Evolutionary conservation across 2,329 filamentous ascomycete genomes (phyloP), one percentile per base, ranked within the genome.

Genomic region (Botrytis deweyae): DNA sequence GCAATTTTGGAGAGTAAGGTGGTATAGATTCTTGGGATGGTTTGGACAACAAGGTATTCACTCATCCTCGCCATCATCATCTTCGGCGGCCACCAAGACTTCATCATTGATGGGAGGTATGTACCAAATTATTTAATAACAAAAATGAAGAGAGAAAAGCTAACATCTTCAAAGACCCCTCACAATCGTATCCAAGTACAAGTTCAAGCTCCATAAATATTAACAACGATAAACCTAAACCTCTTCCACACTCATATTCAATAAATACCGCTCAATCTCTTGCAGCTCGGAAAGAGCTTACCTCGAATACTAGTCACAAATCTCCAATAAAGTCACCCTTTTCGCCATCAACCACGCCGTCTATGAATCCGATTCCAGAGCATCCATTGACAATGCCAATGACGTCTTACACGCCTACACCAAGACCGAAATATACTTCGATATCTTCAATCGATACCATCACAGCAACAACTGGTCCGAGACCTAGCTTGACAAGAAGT

Each of bases 1-100:
- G 79, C 70, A 76, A 49, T 80, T 80, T 61, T 79, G 78, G 78
- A 73, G 75, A n/a, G 44, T 65, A 7, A 78, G 78, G 44, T 76
- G 76, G 74, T 74, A 78, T 42, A 61, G 63, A n/a, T 49, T 75
- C 49, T 29, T 69, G 72, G 66, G 66, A 38, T 42, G 36, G 10
- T 69, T 69, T n/a, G 66, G 66, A n/a, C 66, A 69, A 29, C 66
- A 69, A n/a, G 66, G 66, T 22, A 69, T 69, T 69, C 66, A 69
- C 38, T 58, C 49, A 25, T 42, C 36, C 3, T 33, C 36, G 3
- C 25, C 66, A 16, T 25, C 36, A 3, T 16, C 66, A 10, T 42
- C 66, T 10, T 33, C 38, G 16, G 36, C 18, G 18, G 29, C 10
- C 9, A 58, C 29, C 16, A 29, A 42, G 8, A 44, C 29, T 25